Conservation (phyloP, 257 asterid species). For the Petunia axillaris region DNA sequence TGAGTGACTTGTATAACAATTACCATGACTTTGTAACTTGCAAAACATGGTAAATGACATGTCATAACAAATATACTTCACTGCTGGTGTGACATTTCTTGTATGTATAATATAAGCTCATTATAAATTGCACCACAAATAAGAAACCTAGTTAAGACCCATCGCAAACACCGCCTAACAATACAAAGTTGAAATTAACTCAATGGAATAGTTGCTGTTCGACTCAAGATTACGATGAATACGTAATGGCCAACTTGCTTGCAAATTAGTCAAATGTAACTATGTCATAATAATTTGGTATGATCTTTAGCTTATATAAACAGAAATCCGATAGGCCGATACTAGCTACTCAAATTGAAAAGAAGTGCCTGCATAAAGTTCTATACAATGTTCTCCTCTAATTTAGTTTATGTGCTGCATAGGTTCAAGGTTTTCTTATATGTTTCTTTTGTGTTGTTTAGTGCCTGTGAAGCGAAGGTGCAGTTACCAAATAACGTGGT, state of each 20-base stretch:
- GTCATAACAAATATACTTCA: no score
- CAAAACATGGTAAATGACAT: no score
- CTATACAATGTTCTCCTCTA: not conserved
- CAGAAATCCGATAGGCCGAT: no score
- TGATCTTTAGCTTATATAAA: no score
- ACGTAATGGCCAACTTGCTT: not conserved
- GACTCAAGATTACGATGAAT: not conserved
- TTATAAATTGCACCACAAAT: no score
- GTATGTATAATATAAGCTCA: no score
- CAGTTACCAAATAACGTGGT: not conserved
- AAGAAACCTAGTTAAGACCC: not conserved
- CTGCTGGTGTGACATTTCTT: no score
- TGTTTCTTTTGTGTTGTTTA: not conserved
- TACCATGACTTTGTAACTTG: no score
- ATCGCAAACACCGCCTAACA: not conserved
- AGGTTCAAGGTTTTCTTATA: not conserved
- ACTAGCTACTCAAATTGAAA: no score
- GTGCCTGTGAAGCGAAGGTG: not conserved
- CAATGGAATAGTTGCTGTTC: not conserved
- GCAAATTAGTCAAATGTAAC: not conserved
- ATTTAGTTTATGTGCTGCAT: not conserved
- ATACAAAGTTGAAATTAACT: not conserved
- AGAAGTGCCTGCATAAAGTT: not conserved
- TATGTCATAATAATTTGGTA: not conserved
- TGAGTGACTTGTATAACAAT: no score